phyloP scores from a whole-genome alignment of 78 protist genomes.

The Capsaspora owczarzaki region DNA sequence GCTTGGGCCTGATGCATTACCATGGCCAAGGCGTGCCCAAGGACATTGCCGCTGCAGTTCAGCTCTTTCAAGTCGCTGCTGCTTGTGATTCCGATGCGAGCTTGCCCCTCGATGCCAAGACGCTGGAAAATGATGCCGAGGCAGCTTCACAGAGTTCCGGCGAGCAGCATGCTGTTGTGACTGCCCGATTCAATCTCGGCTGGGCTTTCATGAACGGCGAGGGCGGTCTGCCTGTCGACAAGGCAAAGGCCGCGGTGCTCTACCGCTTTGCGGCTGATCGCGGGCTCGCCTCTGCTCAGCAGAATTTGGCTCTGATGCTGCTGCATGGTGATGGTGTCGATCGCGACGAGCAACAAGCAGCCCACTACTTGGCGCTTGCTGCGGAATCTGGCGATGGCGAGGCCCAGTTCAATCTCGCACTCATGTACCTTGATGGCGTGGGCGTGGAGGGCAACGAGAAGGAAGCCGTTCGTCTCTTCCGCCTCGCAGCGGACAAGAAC shows the following conservation, averaged over 20 bases:
- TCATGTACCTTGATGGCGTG: neutral
- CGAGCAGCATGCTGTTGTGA: neutral
- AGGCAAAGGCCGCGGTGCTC: neutral
- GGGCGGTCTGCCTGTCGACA: neutral
- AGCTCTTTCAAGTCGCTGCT: neutral
- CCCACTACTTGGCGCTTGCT: neutral
- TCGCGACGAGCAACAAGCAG: neutral
- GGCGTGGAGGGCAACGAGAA: neutral
- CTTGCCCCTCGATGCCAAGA: too few relatives aligned
- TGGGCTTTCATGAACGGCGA: neutral
- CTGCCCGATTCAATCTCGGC: slow-evolving; percentile 3
- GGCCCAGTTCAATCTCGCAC: neutral
- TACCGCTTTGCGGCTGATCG: neutral
- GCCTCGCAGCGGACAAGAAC: neutral
- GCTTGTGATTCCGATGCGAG: neutral
- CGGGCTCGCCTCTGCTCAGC: neutral
- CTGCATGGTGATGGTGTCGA: neutral
- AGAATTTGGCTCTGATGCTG: neutral
- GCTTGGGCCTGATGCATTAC: neutral
- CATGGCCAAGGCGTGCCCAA: neutral
- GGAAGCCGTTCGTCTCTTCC: neutral
- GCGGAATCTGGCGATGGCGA: neutral
- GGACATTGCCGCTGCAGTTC: neutral
- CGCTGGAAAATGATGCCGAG: neutral
- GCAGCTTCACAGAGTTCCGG: too few relatives aligned